Evolutionary conservation across 1,284 basidiomycete genomes (phyloP).

Genomic region (Fomitiporia mediterranea): DNA sequence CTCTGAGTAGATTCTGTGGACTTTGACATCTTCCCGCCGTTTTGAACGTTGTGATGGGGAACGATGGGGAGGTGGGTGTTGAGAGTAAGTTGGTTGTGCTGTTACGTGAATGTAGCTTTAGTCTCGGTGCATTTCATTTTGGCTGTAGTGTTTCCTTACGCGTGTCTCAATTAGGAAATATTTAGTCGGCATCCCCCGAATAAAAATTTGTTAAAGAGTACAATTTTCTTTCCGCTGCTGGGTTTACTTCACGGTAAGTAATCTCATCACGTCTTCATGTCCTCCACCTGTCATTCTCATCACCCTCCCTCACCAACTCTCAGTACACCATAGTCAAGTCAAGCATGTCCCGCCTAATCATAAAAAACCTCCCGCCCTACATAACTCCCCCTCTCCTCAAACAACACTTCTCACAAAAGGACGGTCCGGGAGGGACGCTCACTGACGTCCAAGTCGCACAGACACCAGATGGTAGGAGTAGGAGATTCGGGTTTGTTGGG

Average conservation of each 20-base stretch:
- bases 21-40: conserved; percentile 41
- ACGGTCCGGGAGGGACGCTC: conserved; percentile 62
- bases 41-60: neutral
- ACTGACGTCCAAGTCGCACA: conserved; percentile 87
- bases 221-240: neutral
- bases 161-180: neutral
- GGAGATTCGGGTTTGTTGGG: conserved; percentile 91
- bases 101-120: no score
- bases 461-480: conserved; percentile 73
- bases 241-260: conserved; percentile 15
- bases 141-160: neutral
- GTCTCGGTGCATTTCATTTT: no score
- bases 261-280: conserved; percentile 13
- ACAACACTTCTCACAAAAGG: conserved; percentile 63
- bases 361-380: conserved; percentile 83
- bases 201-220: neutral
- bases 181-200: conserved; percentile 8
- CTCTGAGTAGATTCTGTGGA: conserved; percentile 40
- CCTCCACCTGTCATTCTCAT: conserved; percentile 5
- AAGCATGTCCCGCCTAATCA: conserved; percentile 83
- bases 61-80: no score
- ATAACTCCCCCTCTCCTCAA: conserved; percentile 64
- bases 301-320: neutral
- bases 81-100: no score
- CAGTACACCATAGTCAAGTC: no score